Evolutionary conservation across 306 rosid genomes (phyloP).

Genomic region (Glycine tomentella): DNA sequence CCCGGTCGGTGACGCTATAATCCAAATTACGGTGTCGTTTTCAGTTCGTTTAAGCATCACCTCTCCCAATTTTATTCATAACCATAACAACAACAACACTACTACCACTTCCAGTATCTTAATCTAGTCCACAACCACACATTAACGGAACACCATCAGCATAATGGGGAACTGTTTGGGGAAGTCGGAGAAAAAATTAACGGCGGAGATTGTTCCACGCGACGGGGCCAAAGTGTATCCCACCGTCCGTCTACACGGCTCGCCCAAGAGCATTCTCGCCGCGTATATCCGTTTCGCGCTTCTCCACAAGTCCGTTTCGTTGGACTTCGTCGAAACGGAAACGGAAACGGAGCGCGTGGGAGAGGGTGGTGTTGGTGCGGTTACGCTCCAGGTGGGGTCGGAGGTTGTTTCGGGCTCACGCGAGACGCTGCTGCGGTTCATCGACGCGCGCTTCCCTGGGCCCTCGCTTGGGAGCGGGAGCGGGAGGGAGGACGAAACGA

Average conservation of each 20-base stretch:
- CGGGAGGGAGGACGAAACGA: slow-evolving; percentile 46
- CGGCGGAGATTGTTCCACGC: slow-evolving; percentile 84
- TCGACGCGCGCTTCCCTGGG: slow-evolving; percentile 69
- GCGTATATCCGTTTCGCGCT: slow-evolving; percentile 79
- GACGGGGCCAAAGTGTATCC: slow-evolving; percentile 58
- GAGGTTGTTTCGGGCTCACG: slow-evolving; percentile 73
- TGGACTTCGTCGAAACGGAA: slow-evolving; percentile 52
- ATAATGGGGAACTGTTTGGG: slow-evolving; percentile 73
- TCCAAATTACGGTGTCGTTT: slow-evolving; percentile 49
- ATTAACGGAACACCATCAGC: background rate
- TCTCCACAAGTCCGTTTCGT: slow-evolving; percentile 63
- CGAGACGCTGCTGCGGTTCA: slow-evolving; percentile 63
- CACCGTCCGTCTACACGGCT: slow-evolving; percentile 68
- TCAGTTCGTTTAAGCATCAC: slow-evolving; percentile 46
- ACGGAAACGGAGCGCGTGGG: slow-evolving; percentile 41
- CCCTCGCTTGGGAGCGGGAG: slow-evolving; percentile 27
- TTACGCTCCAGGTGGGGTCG: slow-evolving; percentile 66
- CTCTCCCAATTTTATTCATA: too few relatives aligned
- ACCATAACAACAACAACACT: background rate
- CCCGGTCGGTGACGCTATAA: slow-evolving; percentile 32
- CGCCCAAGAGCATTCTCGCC: slow-evolving; percentile 61
- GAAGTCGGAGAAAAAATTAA: slow-evolving; percentile 62
- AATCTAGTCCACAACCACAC: slow-evolving; percentile 24
- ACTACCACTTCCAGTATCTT: background rate
- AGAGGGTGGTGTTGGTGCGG: slow-evolving; percentile 9